A percentile compares a stretch with the other conserved stretches of the same genome.
Evolutionary conservation across 2,329 filamentous ascomycete species (phyloP).

Genomic region (Nigrospora osmanthi): DNA sequence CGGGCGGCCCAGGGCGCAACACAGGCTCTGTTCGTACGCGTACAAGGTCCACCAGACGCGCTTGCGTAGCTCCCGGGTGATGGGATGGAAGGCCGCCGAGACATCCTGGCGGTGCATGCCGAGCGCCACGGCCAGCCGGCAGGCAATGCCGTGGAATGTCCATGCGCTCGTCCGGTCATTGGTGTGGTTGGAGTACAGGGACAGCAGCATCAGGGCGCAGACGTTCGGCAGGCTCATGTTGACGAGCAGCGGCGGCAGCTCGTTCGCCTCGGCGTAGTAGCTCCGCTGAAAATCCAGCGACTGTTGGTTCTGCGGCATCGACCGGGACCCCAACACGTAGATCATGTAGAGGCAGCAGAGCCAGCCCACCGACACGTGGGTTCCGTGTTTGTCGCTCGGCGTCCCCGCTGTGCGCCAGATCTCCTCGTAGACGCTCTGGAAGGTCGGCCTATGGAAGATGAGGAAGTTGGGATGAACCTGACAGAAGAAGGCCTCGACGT

Average conservation of each 20-base stretch:
- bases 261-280: conserved; percentile 22
- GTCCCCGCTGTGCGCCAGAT: conserved; percentile 19
- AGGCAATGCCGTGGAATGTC: conserved; percentile 29
- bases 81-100: conserved; percentile 24
- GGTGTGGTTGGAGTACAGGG: conserved; percentile 30
- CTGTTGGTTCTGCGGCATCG: conserved; percentile 19
- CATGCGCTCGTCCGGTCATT: conserved; percentile 32
- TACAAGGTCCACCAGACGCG: conserved; percentile 24
- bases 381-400: conserved; percentile 9
- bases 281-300: conserved; percentile 23
- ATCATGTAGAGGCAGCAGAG: conserved; percentile 31
- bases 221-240: conserved; percentile 30
- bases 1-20: conserved; percentile 20
- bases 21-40: conserved; percentile 21
- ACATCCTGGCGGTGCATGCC: conserved; percentile 33
- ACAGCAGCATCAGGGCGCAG: conserved; percentile 31
- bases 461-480: conserved; percentile 28
- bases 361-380: conserved; percentile 29
- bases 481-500: conserved; percentile 30
- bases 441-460: conserved; percentile 29
- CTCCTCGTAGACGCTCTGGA: conserved; percentile 26
- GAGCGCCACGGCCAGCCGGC: conserved; percentile 32
- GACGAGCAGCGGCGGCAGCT: conserved; percentile 25
- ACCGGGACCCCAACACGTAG: conserved; percentile 30
- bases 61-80: conserved; percentile 18